Evolutionary conservation across 306 rosid genomes (phyloP), one percentile per base, ranked within the genome.

Genomic region (Prunus dulcis): DNA sequence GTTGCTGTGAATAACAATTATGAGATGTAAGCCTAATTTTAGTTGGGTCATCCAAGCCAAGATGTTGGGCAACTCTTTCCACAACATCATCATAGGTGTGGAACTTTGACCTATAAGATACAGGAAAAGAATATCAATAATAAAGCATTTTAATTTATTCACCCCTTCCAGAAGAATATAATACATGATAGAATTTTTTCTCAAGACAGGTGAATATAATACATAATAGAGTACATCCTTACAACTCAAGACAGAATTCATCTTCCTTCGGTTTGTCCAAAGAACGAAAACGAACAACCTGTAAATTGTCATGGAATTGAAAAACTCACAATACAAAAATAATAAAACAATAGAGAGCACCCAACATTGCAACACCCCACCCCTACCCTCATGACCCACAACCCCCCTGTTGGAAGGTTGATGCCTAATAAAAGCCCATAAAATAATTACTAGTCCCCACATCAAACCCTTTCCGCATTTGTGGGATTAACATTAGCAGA

Each of bases 221-320:
- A 50, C 53, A 61, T 60, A 20, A 57, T 12, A 61, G 25, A 23
- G 25, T 23, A 23, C 25, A 23, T 23, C 25, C 96, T 90, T 74
- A 92, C 97, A 93, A 82, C 80, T 93, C 96, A 20, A 90, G 87
- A 81, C 81, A 79, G 71, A 93, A 93, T 41, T 88, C 92, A 67
- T 93, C 96, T 78, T 93, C 97, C 73, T 93, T 90, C 10, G 96
- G 97, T 79, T 82, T 90, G 84, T 90, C 93, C 82, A 93, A 79
- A 64, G 76, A 84, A 52, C 96, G 90, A 79, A 90, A 93, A 76
- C 79, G 97, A 74, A 93, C 97, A 69, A 90, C 89, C 97, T 92
- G 82, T 38, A 38, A 38, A 14, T 60, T 60, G 65, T 60, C 65
- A 60, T 43, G 61, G 20, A 68, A 57, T 57, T 6, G 9, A 38